Conservation (phyloP, 2,329 filamentous ascomycete genomes). For the Phaeomoniella chlamydospora region DNA sequence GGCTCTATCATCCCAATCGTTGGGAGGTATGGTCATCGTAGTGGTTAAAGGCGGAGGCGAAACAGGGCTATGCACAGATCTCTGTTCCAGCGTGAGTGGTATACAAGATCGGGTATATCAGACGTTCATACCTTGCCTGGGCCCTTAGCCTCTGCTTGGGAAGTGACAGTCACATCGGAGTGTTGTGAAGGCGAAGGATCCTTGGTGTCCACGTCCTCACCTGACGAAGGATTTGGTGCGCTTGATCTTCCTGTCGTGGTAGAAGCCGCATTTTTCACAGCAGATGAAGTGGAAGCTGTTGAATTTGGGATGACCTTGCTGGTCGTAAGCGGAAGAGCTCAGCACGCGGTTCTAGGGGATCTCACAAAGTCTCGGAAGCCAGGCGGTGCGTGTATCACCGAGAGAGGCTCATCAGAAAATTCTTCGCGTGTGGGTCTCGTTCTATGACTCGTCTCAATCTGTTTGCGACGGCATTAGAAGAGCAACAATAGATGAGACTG, state of each 20-base stretch:
- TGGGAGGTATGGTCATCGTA: slow-evolving; percentile 54
- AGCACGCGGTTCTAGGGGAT: slow-evolving; percentile 4
- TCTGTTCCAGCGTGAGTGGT: too few species aligned
- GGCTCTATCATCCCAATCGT: slow-evolving; percentile 52
- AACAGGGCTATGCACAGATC: slow-evolving; percentile 26
- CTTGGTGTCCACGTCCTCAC: slow-evolving; percentile 12
- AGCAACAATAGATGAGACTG: too few species aligned
- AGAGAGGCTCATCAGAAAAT: slow-evolving; percentile 64
- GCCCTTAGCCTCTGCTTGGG: slow-evolving; percentile 16
- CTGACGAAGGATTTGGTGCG: slow-evolving; percentile 10
- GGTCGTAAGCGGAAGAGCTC: slow-evolving; percentile 1
- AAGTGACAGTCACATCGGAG: slow-evolving; percentile 19
- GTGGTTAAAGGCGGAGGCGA: slow-evolving; percentile 55
- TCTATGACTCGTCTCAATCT: slow-evolving; percentile 30
- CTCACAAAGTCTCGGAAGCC: slow-evolving; percentile 70
- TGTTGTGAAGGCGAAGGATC: slow-evolving; percentile 14
- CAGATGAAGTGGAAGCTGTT: slow-evolving; percentile 4
- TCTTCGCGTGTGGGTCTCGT: slow-evolving; percentile 12
- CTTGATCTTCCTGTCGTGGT: slow-evolving; percentile 6
- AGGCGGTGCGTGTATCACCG: slow-evolving; percentile 80
- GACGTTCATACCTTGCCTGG: slow-evolving; percentile 11
- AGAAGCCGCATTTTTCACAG: too few species aligned
- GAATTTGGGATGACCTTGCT: background rate
- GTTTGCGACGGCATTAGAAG: too few species aligned
- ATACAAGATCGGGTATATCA: too few species aligned